Evolutionary conservation across 768 basidiomycete genomes (phyloP).

Genomic region (Suillus lakei): DNA sequence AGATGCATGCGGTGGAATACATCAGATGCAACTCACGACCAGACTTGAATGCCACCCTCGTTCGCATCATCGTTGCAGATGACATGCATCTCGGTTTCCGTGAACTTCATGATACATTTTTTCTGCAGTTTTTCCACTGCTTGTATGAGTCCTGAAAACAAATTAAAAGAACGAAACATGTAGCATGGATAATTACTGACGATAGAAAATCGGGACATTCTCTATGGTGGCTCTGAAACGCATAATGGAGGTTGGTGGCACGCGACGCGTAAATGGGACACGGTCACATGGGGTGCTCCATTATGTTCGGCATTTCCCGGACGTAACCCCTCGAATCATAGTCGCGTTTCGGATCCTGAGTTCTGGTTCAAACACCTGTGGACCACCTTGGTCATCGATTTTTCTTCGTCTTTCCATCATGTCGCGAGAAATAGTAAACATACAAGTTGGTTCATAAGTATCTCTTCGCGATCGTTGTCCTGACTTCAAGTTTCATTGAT

Average conservation of each 20-base stretch:
- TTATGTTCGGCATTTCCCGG: neutral
- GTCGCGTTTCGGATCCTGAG: neutral
- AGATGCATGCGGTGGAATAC: conserved; percentile 6
- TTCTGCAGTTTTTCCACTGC: conserved; percentile 85
- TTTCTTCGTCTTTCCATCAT: conserved; percentile 41
- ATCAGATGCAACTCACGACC: conserved; percentile 58
- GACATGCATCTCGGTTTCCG: conserved; percentile 73
- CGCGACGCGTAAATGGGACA: conserved; percentile 21
- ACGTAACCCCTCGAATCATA: neutral
- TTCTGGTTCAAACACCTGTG: conserved; percentile 9
- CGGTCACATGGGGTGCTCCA: conserved; percentile 29
- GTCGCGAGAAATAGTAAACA: conserved; percentile 82
- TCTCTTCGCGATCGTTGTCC: neutral
- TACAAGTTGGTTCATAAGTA: conserved; percentile 57
- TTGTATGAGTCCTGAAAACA: conserved; percentile 69
- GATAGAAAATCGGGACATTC: conserved; percentile 60
- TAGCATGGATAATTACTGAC: conserved; percentile 36
- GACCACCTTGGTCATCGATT: conserved; percentile 13
- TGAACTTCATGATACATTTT: conserved; percentile 82
- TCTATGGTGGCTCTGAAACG: conserved; percentile 66
- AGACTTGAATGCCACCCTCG: conserved; percentile 87
- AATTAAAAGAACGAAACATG: conserved; percentile 14
- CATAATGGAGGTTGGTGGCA: conserved; percentile 42
- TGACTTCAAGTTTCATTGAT: conserved; percentile 9
- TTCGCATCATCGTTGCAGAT: conserved; percentile 83